phyloP scores from a whole-genome alignment of 2,329 filamentous ascomycete genomes.

The Cladosporium sp. region DNA sequence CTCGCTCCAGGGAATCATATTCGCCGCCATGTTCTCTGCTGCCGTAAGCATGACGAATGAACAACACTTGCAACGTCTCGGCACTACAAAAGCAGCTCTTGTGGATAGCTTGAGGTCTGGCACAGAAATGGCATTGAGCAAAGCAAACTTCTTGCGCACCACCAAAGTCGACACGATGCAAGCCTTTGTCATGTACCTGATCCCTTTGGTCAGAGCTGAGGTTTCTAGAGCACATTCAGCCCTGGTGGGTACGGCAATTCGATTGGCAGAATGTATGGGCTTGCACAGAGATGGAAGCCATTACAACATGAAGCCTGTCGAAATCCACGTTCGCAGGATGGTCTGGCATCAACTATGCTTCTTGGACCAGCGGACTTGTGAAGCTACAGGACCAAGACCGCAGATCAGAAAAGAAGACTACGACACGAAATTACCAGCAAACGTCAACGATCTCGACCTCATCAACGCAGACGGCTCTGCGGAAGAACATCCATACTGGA shows the following conservation, averaged over 20 bases:
- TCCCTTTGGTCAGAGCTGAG: slow-evolving; percentile 66
- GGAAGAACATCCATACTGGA: slow-evolving; percentile 54
- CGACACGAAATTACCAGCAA: slow-evolving; percentile 67
- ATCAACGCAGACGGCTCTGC: slow-evolving; percentile 36
- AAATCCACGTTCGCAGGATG: slow-evolving; percentile 65
- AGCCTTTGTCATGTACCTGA: slow-evolving; percentile 72
- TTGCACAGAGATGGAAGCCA: slow-evolving; percentile 65
- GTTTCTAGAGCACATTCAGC: slow-evolving; percentile 70
- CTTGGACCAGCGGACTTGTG: slow-evolving; percentile 68
- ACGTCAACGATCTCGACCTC: slow-evolving; percentile 64
- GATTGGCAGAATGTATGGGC: slow-evolving; percentile 73
- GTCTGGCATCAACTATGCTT: slow-evolving; percentile 77
- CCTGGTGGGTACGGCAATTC: slow-evolving; percentile 64
- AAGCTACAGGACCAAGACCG: slow-evolving; percentile 67
- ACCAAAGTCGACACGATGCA: slow-evolving; percentile 71
- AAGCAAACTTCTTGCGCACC: slow-evolving; percentile 66
- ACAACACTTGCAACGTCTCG: slow-evolving; percentile 49
- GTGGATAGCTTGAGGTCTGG: slow-evolving; percentile 61
- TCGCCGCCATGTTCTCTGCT: slow-evolving; percentile 65
- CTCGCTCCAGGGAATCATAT: slow-evolving; percentile 64
- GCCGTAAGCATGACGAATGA: slow-evolving; percentile 61
- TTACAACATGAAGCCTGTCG: slow-evolving; percentile 61
- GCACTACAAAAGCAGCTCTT: slow-evolving; percentile 52
- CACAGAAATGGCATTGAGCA: slow-evolving; percentile 61
- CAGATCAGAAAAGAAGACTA: slow-evolving; percentile 70